Evolutionary conservation across 805 yeast species (phyloP).

Genomic region (Starmerella vaccinii): DNA sequence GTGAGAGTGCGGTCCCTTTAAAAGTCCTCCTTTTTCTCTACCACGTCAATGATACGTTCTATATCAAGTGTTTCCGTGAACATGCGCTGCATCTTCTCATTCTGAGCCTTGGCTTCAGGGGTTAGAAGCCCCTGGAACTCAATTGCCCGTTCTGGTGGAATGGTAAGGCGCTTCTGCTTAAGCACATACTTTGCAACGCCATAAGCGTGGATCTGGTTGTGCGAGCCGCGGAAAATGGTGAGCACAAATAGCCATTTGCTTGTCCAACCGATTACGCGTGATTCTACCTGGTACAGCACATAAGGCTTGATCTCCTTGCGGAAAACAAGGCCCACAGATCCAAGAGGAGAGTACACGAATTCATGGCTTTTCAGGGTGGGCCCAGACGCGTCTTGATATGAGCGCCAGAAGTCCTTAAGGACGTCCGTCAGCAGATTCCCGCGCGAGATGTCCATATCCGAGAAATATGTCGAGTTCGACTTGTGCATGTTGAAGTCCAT

Average conservation of each 20-base stretch:
- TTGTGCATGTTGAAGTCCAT: constrained; percentile 83
- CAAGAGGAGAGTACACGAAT: constrained; percentile 67
- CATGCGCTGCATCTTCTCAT: constrained; percentile 18
- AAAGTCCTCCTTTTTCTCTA: background rate
- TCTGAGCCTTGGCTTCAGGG: constrained; percentile 38
- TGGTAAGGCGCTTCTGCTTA: constrained; percentile 66
- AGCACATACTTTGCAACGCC: constrained; percentile 72
- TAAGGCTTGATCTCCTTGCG: constrained; percentile 65
- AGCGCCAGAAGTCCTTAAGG: constrained; percentile 47
- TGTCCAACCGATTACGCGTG: constrained; percentile 71
- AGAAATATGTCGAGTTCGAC: constrained; percentile 73
- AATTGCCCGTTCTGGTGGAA: constrained; percentile 53
- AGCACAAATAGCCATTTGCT: constrained; percentile 72
- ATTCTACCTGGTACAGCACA: constrained; percentile 43
- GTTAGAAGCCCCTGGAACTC: constrained; percentile 46
- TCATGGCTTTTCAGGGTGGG: constrained; percentile 26
- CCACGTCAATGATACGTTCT: constrained; percentile 20
- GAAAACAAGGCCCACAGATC: constrained; percentile 56
- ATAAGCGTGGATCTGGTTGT: constrained; percentile 38
- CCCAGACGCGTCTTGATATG: constrained; percentile 32
- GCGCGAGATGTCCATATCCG: constrained; percentile 72
- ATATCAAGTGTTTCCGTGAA: constrained; percentile 20
- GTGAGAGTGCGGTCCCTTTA: background rate
- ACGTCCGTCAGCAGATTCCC: constrained; percentile 47
- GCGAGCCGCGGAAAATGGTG: constrained; percentile 42